Evolutionary conservation across 2,329 filamentous ascomycete genomes (phyloP).

Genomic region (Ceratocystiopsis minuta): DNA sequence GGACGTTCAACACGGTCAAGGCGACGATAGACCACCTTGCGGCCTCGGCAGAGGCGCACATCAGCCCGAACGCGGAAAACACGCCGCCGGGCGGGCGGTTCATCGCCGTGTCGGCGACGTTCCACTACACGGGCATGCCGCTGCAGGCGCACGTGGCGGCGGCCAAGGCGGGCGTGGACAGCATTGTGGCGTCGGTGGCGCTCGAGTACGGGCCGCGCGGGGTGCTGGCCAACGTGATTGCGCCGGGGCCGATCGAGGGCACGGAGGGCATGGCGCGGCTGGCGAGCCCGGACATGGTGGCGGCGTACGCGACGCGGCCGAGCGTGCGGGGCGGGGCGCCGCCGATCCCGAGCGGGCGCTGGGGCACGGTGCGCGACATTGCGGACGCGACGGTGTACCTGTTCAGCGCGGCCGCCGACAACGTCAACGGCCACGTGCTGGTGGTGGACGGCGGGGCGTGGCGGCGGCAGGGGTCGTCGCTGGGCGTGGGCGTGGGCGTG

Average conservation of each 20-base stretch:
- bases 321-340: slow-evolving; percentile 18
- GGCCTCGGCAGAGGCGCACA: slow-evolving; percentile 49
- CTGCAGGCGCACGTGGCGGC: slow-evolving; percentile 81
- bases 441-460: slow-evolving; percentile 51
- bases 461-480: slow-evolving; percentile 28
- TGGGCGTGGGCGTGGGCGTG: slow-evolving; percentile 25
- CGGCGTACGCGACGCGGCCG: slow-evolving; percentile 3
- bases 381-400: slow-evolving; percentile 82
- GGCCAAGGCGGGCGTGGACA: slow-evolving; percentile 82
- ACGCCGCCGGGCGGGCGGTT: slow-evolving; percentile 58
- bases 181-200: slow-evolving; percentile 59
- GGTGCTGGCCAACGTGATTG: slow-evolving; percentile 73
- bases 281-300: slow-evolving; percentile 17
- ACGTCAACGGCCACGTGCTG: slow-evolving; percentile 65
- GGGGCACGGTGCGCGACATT: slow-evolving; percentile 71
- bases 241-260: slow-evolving; percentile 67
- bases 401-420: slow-evolving; percentile 72
- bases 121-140: slow-evolving; percentile 76
- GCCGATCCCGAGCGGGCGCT: slow-evolving; percentile 53
- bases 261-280: slow-evolving; percentile 67
- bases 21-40: slow-evolving; percentile 71
- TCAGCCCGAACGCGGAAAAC: slow-evolving; percentile 21
- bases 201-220: slow-evolving; percentile 84
- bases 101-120: slow-evolving; percentile 74
- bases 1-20: slow-evolving; percentile 89